A percentile compares a stretch with the other conserved stretches of the same genome.
These are phyloP conservation scores for Aureobasidium sp. DNA, from an alignment of 2,329 filamentous ascomycete species.

Conservation along the genomic window DNA sequence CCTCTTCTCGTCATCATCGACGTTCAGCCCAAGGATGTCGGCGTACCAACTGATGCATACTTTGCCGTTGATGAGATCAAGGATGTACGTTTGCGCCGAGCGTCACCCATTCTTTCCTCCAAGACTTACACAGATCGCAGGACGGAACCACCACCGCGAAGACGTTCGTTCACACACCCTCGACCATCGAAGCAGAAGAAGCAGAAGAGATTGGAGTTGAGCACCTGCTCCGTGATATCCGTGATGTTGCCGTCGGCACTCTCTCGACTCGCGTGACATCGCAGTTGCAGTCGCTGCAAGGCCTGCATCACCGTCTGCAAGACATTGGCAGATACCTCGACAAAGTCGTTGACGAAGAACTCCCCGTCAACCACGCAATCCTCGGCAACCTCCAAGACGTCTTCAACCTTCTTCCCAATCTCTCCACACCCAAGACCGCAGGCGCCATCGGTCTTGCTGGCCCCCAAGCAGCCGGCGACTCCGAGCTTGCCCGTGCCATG, in stretches of 20 bases:
- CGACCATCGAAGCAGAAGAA: slow-evolving; percentile 97
- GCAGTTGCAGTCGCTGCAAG: slow-evolving; percentile 94
- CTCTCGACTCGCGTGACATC: slow-evolving; percentile 94
- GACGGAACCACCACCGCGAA: slow-evolving; percentile 94
- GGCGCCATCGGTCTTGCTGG: slow-evolving; percentile 43
- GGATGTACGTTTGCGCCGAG: slow-evolving; percentile 52
- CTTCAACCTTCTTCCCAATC: slow-evolving; percentile 95
- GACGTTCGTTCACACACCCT: slow-evolving; percentile 97
- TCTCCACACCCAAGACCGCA: slow-evolving; percentile 68
- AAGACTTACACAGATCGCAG: slow-evolving; percentile 39
- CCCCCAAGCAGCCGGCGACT: slow-evolving; percentile 55
- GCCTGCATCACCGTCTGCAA: slow-evolving; percentile 83
- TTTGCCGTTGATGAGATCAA: slow-evolving; percentile 99
- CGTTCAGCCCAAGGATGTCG: slow-evolving; percentile 95
- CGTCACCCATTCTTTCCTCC: background rate
- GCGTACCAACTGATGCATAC: slow-evolving; percentile 96
- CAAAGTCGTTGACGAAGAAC: slow-evolving; percentile 85
- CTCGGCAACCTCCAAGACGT: slow-evolving; percentile 98
- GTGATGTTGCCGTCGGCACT: slow-evolving; percentile 93
- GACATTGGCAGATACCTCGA: slow-evolving; percentile 94
- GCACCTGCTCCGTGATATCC: slow-evolving; percentile 93
- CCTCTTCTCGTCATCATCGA: slow-evolving; percentile 96
- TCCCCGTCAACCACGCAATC: slow-evolving; percentile 95
- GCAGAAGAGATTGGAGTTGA: slow-evolving; percentile 98
- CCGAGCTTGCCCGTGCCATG: slow-evolving; percentile 91